Conservation (phyloP, 2,329 filamentous ascomycete species). For the Fusarium sp. region DNA sequence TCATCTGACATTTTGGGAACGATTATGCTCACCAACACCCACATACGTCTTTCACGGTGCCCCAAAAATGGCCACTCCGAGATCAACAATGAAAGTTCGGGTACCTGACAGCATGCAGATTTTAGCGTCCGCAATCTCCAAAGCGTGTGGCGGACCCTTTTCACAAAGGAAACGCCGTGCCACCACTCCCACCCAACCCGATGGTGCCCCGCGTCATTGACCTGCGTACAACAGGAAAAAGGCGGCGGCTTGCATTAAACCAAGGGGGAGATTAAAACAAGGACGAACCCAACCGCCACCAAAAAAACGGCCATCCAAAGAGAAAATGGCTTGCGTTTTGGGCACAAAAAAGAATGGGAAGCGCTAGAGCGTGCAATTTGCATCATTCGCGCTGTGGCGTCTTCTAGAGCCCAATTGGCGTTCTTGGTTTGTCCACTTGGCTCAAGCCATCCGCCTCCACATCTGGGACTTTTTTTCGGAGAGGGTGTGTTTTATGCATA, state of each 20-base stretch:
- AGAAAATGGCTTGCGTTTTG: constrained; percentile 7
- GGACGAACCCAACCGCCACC: constrained; percentile 35
- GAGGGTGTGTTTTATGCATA: constrained; percentile 7
- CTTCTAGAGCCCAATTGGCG: constrained; percentile 20
- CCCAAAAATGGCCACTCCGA: constrained; percentile 1
- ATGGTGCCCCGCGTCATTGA: constrained; percentile 27
- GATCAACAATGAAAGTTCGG: constrained; percentile 14
- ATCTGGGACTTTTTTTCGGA: not conserved
- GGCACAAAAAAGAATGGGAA: constrained; percentile 1
- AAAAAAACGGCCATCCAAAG: constrained; percentile 32
- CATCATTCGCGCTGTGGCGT: constrained; percentile 38
- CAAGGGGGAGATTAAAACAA: constrained; percentile 38
- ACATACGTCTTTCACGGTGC: not conserved
- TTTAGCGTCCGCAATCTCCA: constrained; percentile 19
- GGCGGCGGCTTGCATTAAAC: constrained; percentile 15
- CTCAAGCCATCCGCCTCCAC: constrained; percentile 11
- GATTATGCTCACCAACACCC: not conserved
- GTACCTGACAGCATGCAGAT: constrained; percentile 40
- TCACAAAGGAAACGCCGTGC: constrained; percentile 7
- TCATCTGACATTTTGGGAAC: not conserved
- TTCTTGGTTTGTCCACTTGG: constrained; percentile 15
- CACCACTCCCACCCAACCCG: constrained; percentile 4
- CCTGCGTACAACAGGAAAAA: not conserved
- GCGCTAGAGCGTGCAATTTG: constrained; percentile 16
- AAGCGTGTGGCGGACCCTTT: not conserved